Percentiles rank a stretch among this genome's conserved stretches.
These are phyloP conservation scores for Pharnaceum exiguum DNA, from an alignment of 148 eudicot species.

Conservation along the genomic window DNA sequence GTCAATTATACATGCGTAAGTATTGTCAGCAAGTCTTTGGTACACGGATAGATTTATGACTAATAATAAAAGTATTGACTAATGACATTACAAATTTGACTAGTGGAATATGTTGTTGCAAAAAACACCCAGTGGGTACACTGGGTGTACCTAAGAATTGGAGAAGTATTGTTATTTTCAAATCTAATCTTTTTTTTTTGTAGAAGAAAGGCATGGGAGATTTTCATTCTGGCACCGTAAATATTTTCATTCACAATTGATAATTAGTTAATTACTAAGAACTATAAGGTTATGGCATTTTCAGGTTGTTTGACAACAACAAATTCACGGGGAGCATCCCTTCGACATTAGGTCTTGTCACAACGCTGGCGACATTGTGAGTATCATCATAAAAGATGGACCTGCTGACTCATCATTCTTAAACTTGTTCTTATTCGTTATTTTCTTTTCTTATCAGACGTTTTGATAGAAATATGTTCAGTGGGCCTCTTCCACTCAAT, in stretches of 20 bases:
- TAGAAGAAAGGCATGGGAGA: no score
- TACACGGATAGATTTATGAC: no score
- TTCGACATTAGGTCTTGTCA: slow-evolving; percentile 48
- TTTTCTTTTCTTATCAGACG: slow-evolving; percentile 44
- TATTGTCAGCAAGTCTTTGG: slow-evolving; percentile 1
- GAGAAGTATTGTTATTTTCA: no score
- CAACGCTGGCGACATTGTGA: slow-evolving; percentile 63
- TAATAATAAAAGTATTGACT: no score
- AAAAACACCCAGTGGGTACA: no score
- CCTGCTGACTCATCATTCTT: background rate
- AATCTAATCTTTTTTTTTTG: no score
- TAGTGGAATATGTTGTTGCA: no score
- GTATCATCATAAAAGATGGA: slow-evolving; percentile 20
- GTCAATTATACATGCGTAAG: slow-evolving; percentile 78
- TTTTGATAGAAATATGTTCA: slow-evolving; percentile 59
- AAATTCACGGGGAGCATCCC: slow-evolving; percentile 56
- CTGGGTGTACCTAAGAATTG: no score
- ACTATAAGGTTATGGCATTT: slow-evolving; percentile 10
- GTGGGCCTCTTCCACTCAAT: slow-evolving; percentile 45
- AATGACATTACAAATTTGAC: no score
- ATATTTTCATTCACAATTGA: no score
- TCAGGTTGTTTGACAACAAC: slow-evolving; percentile 81
- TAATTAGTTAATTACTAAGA: no score
- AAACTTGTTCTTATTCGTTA: slow-evolving; percentile 4
- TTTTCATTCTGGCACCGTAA: no score